Conservation (phyloP, 2,329 filamentous ascomycete species). For the Paraconiothyrium brasiliense region DNA sequence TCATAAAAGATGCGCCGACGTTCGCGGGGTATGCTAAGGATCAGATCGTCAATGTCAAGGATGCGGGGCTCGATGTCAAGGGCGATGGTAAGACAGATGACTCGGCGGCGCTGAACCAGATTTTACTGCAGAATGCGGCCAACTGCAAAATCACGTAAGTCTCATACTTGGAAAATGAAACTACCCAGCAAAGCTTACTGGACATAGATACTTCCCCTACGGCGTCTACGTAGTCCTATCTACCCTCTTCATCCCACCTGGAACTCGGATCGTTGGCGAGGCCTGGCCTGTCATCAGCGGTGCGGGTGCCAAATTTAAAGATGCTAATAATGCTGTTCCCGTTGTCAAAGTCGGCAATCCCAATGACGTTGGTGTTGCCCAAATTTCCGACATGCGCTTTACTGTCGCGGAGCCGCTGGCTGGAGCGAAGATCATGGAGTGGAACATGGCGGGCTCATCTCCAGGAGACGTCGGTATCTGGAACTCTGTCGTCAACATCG, state of each 20-base stretch:
- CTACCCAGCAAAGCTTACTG: not conserved
- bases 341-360: conserved; percentile 29
- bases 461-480: conserved; percentile 27
- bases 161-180: not conserved
- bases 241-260: conserved; percentile 27
- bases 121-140: conserved; percentile 10
- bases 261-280: conserved; percentile 27
- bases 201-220: conserved; percentile 20
- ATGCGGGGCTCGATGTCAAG: conserved; percentile 5
- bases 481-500: conserved; percentile 40
- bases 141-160: conserved; percentile 15
- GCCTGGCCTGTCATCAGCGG: conserved; percentile 28
- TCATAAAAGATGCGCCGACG: conserved; percentile 13
- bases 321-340: conserved; percentile 23
- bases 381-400: conserved; percentile 34
- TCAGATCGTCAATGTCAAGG: conserved; percentile 14
- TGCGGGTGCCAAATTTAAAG: conserved; percentile 24
- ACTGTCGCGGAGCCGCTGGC: conserved; percentile 63
- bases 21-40: conserved; percentile 7
- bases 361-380: conserved; percentile 27
- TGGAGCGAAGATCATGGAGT: conserved; percentile 75
- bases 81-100: conserved; percentile 11
- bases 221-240: conserved; percentile 29
- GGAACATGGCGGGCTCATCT: conserved; percentile 63
- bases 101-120: conserved; percentile 7